Base-by-base conservation (phyloP, 2,329 filamentous ascomycete species). In the Talaromyces piceae region DNA sequence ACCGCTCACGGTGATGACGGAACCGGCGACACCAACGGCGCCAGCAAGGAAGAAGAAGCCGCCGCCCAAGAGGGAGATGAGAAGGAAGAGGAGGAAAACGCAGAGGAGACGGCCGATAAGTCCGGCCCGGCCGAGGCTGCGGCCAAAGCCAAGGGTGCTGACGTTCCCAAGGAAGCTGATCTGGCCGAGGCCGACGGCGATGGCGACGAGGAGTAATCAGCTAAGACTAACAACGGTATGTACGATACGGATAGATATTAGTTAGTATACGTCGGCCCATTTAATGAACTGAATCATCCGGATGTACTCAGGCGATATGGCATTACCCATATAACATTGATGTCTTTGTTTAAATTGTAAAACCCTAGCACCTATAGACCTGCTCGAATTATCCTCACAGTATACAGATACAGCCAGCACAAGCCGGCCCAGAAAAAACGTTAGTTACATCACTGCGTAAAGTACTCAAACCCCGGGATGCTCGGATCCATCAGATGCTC, bases 401-500 rank as follows among this genome's bases (percentile, higher is more conserved):
- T 18, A 45, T 27, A 45, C 43, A 45, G 13, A 41, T 16, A 45
- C 18, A 28, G n/a, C n/a, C 45, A n/a, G n/a, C n/a, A n/a, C n/a
- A n/a, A n/a, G n/a, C 20, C 27, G 33, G 31, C 13, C 20, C 2
- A 7, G 25, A 13, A 23, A 45, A 27, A 27, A 20, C n/a, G n/a
- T n/a, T n/a, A n/a, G 5, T 27, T 1, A 16, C 22, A 13, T 44
- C 28, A 51, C 48, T 67, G 64, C 37, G 64, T 62, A 50, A 70
- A 54, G 52, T 67, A 70, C 20, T 70, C 68, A 56, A 71, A 70
- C 54, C 63, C 68, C 13, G 68, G 64, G 64, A 71, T 68, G 45
- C 66, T 70, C 12, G 68, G 68, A 58, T 71, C 68, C 37, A 71
- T 59, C 48, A 71, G 54, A 53, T 71, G 68, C 57, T 71, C 68